Evolutionary conservation across 805 yeast species (phyloP).

Genomic region (Saccharomycopsis fermentans): DNA sequence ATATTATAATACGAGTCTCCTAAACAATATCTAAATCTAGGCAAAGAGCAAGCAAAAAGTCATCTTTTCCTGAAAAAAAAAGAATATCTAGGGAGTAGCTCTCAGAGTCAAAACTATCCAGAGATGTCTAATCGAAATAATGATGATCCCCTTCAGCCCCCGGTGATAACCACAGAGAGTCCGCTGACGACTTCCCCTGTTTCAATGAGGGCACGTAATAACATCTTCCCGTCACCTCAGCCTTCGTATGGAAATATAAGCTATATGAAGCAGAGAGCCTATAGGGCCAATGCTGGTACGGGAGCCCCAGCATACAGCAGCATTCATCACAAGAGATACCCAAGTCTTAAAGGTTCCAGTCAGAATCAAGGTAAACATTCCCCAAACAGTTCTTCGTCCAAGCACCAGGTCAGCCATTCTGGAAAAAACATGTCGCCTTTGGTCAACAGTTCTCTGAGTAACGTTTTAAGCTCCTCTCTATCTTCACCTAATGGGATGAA

Average conservation of each 20-base stretch:
- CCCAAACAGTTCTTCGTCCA: background rate
- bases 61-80: background rate
- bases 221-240: background rate
- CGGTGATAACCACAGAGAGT: background rate
- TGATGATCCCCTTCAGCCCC: constrained; percentile 1
- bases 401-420: background rate
- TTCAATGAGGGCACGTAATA: background rate
- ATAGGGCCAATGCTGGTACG: constrained; percentile 4
- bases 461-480: background rate
- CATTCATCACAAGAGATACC: constrained; percentile 12
- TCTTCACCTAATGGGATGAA: background rate
- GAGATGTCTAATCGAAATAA: background rate
- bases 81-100: background rate
- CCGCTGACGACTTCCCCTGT: background rate
- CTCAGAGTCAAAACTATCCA: background rate
- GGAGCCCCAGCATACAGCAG: constrained; percentile 8
- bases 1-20: too few relatives aligned
- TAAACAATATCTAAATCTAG: too few relatives aligned
- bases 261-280: constrained; percentile 12
- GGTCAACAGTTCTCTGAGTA: background rate
- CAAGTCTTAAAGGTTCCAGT: constrained; percentile 1
- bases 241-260: constrained; percentile 7
- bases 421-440: background rate
- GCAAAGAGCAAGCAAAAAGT: too few relatives aligned
- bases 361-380: background rate